Percentiles rank a stretch among this genome's conserved stretches.
Conservation (phyloP, 2,329 filamentous ascomycete species). For the Aspergillus japonicus region DNA sequence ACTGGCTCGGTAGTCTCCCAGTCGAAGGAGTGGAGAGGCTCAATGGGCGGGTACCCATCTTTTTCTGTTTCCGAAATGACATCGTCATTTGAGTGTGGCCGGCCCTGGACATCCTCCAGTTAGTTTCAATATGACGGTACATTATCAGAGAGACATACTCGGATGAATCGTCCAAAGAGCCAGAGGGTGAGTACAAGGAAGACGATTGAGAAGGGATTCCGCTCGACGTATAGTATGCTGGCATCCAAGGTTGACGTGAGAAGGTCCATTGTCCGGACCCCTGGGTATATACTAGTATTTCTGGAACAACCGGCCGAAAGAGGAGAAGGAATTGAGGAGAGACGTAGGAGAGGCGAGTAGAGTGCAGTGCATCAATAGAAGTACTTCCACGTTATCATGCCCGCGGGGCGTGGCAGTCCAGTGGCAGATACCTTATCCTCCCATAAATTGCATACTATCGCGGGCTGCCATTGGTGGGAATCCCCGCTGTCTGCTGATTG, state of each 20-base stretch:
- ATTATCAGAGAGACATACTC: background rate
- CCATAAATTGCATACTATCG: conserved; percentile 8
- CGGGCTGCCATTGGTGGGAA: conserved; percentile 15
- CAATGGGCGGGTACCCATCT: conserved; percentile 27
- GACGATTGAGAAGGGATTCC: background rate
- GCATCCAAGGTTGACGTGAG: background rate
- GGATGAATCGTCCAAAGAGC: background rate
- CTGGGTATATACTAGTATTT: background rate
- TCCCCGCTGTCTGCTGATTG: conserved; percentile 18
- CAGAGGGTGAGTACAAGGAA: background rate
- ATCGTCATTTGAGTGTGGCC: background rate
- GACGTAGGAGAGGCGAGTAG: background rate
- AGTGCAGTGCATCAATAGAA: background rate
- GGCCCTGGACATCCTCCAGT: background rate
- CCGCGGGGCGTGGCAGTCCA: background rate
- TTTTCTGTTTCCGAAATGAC: background rate
- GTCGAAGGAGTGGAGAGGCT: conserved; percentile 51
- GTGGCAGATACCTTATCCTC: background rate
- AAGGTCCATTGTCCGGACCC: background rate
- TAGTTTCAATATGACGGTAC: background rate
- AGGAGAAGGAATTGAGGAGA: background rate
- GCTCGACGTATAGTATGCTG: conserved; percentile 3
- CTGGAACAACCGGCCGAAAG: background rate
- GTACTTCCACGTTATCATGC: conserved; percentile 4
- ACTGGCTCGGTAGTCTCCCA: conserved; percentile 53